phyloP scores from a whole-genome alignment of 768 basidiomycete genomes.

The Lactifluus piperatus region DNA sequence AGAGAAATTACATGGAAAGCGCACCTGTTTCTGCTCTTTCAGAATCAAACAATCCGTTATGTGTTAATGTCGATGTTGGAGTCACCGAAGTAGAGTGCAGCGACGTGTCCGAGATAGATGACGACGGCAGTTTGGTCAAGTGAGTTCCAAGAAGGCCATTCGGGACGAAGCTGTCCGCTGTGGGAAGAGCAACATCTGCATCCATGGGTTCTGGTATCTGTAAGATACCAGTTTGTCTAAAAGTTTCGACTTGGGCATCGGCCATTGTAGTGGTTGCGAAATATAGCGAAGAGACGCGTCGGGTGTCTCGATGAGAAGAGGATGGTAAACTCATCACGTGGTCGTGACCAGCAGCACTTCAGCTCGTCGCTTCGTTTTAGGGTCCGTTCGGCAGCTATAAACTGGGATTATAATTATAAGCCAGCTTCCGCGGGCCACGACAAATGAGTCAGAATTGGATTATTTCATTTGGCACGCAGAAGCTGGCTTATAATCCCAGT shows the following conservation, averaged over 20 bases:
- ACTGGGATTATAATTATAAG: too few relatives aligned
- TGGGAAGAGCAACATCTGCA: neutral
- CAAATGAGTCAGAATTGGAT: too few relatives aligned
- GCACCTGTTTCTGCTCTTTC: neutral
- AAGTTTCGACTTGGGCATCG: neutral
- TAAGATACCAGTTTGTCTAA: slow-evolving; percentile 3
- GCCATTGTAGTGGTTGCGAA: too few relatives aligned
- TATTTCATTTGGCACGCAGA: too few relatives aligned
- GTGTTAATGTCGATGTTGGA: slow-evolving; percentile 5
- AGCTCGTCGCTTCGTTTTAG: too few relatives aligned
- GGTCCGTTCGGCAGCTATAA: too few relatives aligned
- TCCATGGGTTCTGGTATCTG: neutral
- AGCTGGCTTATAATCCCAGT: too few relatives aligned
- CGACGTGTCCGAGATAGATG: neutral
- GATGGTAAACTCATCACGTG: slow-evolving; percentile 6
- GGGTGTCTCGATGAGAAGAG: too few relatives aligned
- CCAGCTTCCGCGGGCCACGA: too few relatives aligned
- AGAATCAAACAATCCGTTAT: neutral
- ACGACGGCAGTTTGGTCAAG: neutral
- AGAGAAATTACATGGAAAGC: neutral
- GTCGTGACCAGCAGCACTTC: neutral
- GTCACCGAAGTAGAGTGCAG: neutral
- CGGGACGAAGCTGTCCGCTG: slow-evolving; percentile 10
- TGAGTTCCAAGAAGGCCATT: slow-evolving; percentile 12
- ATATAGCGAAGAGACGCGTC: too few relatives aligned